Evolutionary conservation across 441 rosid species (phyloP).

Genomic region (Aleurites moluccanus): DNA sequence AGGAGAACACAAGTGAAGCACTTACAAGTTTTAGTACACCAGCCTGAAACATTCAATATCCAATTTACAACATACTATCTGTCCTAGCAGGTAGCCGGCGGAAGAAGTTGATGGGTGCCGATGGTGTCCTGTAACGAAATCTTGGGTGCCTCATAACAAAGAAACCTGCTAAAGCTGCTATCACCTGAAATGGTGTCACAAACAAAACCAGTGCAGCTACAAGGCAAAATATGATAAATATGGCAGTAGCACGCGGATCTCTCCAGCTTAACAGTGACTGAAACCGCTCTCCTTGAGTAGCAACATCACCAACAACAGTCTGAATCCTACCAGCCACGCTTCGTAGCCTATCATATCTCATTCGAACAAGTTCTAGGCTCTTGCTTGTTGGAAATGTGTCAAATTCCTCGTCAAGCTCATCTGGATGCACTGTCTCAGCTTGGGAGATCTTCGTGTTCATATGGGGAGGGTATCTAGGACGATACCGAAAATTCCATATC

Average conservation of each 20-base stretch:
- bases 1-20: conserved; percentile 7
- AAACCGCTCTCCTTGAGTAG: conserved; percentile 86
- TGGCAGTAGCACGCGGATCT: conserved; percentile 82
- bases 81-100: conserved; percentile 83
- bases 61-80: conserved; percentile 70
- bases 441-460: conserved; percentile 94
- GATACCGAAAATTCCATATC: conserved; percentile 81
- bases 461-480: conserved; percentile 91
- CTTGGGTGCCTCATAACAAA: conserved; percentile 87
- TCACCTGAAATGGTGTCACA: conserved; percentile 82
- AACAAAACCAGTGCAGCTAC: conserved; percentile 74
- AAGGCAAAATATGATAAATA: conserved; percentile 67
- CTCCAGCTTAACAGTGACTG: conserved; percentile 93
- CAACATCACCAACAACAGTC: conserved; percentile 85
- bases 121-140: conserved; percentile 76
- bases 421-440: conserved; percentile 81
- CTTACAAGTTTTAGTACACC: conserved; percentile 13
- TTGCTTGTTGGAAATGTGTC: conserved; percentile 83
- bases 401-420: conserved; percentile 93
- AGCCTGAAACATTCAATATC: conserved; percentile 11
- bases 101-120: conserved; percentile 86
- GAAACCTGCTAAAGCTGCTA: conserved; percentile 77
- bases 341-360: conserved; percentile 88
- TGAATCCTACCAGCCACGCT: conserved; percentile 92
- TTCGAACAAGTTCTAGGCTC: conserved; percentile 67